Evolutionary conservation across 192 early-diverging fungal species (phyloP).

Genomic region (Glomus cerebriforme): DNA sequence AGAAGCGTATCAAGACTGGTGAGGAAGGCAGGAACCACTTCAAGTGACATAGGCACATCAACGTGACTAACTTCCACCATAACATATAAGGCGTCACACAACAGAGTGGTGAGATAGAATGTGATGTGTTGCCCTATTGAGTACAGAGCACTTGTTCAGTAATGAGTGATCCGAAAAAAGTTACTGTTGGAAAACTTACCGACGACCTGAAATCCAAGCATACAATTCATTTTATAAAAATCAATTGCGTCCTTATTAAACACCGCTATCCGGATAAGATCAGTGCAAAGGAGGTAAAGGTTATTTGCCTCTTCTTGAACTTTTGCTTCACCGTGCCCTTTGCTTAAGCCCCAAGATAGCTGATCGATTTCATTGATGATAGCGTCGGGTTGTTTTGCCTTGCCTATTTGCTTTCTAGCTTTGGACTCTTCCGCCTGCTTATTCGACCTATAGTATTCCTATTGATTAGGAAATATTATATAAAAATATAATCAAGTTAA

Average conservation of each 20-base stretch:
- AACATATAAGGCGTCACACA: background rate
- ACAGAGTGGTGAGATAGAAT: slow-evolving; percentile 21
- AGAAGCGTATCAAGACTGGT: slow-evolving; percentile 24
- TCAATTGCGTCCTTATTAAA: too few relatives aligned
- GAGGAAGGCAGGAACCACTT: background rate
- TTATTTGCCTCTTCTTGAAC: slow-evolving; percentile 16
- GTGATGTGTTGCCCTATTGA: slow-evolving; percentile 2
- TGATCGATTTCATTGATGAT: too few relatives aligned
- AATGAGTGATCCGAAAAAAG: slow-evolving; percentile 15
- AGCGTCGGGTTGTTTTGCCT: too few relatives aligned
- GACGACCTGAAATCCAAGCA: slow-evolving; percentile 21
- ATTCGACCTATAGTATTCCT: slow-evolving; percentile 23
- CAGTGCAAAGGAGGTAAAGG: too few relatives aligned
- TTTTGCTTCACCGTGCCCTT: slow-evolving; percentile 28
- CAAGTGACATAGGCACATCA: slow-evolving; percentile 25
- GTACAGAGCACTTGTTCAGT: background rate
- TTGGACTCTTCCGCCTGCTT: background rate
- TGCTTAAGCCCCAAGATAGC: background rate
- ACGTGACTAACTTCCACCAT: background rate
- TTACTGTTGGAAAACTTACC: slow-evolving; percentile 15
- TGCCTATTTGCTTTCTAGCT: background rate
- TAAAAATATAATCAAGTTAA: slow-evolving; percentile 33
- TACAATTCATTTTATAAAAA: slow-evolving; percentile 19
- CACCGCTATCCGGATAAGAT: too few relatives aligned
- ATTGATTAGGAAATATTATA: slow-evolving; percentile 21